Percentiles rank a stretch among this genome's conserved stretches.
Conservation (phyloP, 2,329 filamentous ascomycete genomes). For the Aureobasidium pullulans region DNA sequence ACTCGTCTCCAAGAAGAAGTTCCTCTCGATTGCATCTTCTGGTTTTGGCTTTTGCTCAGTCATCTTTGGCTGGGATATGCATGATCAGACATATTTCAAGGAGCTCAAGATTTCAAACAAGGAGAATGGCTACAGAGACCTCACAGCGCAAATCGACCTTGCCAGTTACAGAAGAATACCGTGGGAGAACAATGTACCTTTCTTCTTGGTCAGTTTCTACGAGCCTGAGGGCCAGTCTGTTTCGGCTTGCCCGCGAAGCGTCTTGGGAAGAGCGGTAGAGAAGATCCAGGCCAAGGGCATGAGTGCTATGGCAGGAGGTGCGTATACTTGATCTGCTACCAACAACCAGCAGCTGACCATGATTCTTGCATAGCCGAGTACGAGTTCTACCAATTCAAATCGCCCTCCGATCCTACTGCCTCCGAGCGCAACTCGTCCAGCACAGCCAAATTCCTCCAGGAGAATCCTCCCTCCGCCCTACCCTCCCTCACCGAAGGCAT, state of each 20-base stretch:
- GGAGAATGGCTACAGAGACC: conserved; percentile 80
- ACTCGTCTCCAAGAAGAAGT: conserved; percentile 87
- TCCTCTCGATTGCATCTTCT: conserved; percentile 68
- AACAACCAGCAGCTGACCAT: not conserved
- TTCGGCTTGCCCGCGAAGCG: conserved; percentile 69
- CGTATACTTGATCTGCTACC: conserved; percentile 24
- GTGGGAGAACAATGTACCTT: conserved; percentile 81
- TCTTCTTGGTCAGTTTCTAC: conserved; percentile 76
- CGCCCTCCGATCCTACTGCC: conserved; percentile 42
- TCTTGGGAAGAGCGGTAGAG: conserved; percentile 60
- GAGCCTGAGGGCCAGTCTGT: conserved; percentile 69
- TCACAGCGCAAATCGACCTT: conserved; percentile 76
- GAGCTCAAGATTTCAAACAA: conserved; percentile 85
- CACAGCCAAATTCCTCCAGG: conserved; percentile 64
- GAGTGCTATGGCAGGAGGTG: conserved; percentile 83
- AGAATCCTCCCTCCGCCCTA: conserved; percentile 65
- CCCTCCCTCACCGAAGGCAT: conserved; percentile 83
- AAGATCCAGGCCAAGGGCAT: conserved; percentile 64
- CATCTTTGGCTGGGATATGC: conserved; percentile 96
- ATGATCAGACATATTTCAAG: conserved; percentile 80
- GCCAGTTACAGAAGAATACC: conserved; percentile 74
- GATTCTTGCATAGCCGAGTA: conserved; percentile 63
- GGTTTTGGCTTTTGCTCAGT: conserved; percentile 94
- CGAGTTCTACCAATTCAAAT: conserved; percentile 87
- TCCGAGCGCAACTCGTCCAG: conserved; percentile 55